A percentile compares a stretch with the other conserved stretches of the same genome.
Evolutionary conservation across 2,329 filamentous ascomycete genomes (phyloP).

Genomic region (Talaromyces verruculosus): DNA sequence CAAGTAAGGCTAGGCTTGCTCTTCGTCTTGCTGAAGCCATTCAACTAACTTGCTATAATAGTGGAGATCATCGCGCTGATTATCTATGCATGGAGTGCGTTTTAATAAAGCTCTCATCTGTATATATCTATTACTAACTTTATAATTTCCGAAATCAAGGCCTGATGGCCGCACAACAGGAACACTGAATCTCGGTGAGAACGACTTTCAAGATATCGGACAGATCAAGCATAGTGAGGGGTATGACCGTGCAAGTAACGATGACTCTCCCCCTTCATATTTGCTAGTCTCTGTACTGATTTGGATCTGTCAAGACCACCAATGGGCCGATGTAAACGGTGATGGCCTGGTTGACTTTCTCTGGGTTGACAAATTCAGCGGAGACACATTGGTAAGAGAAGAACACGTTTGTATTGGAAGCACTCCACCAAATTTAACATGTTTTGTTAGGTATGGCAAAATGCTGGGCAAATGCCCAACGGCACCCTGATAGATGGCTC

Average conservation of each 20-base stretch:
- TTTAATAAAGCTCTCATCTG: not conserved
- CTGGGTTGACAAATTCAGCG: constrained; percentile 3
- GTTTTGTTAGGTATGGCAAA: not conserved
- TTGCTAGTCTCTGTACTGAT: not conserved
- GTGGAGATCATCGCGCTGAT: not conserved
- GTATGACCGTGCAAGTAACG: not conserved
- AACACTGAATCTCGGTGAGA: not conserved
- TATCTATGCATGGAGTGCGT: not conserved
- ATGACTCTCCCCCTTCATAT: too few relatives aligned
- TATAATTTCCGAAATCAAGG: not conserved
- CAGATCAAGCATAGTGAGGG: constrained; percentile 8
- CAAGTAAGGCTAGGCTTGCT: not conserved
- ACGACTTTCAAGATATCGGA: not conserved
- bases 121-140: not conserved
- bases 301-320: not conserved
- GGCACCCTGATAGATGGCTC: not conserved
- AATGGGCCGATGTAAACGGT: constrained; percentile 9
- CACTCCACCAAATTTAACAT: not conserved
- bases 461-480: not conserved
- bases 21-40: not conserved
- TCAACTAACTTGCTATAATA: not conserved
- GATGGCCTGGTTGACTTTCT: not conserved
- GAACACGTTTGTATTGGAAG: not conserved
- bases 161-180: not conserved
- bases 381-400: not conserved